Percentiles rank a stretch among this genome's conserved stretches.
These are phyloP conservation scores for Candida vartiovaarae DNA, from an alignment of 805 yeast genomes.

Conservation along the genomic window DNA sequence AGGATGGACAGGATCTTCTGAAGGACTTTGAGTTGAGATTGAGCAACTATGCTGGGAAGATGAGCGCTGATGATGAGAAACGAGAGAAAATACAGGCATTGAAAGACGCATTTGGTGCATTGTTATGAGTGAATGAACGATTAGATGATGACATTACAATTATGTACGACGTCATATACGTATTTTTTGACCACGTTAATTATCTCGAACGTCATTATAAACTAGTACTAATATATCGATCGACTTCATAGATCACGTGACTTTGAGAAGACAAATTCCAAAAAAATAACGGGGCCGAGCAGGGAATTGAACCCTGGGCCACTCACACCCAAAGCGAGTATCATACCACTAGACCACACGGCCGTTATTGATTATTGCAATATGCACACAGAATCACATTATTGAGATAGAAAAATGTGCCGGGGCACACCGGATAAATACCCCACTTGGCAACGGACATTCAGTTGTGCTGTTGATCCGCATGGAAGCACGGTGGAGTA, in stretches of 20 bases:
- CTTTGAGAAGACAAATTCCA: not conserved
- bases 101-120: constrained; percentile 14
- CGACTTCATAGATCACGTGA: no score
- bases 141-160: not conserved
- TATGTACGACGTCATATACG: no score
- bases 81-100: constrained; percentile 9
- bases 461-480: no score
- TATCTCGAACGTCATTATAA: no score
- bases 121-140: not conserved
- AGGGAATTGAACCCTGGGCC: constrained; percentile 16
- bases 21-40: constrained; percentile 12
- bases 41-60: constrained; percentile 13
- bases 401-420: no score
- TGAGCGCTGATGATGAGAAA: constrained; percentile 3
- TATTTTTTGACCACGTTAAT: no score
- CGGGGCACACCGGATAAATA: no score
- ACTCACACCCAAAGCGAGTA: constrained; percentile 10
- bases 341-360: constrained; percentile 7
- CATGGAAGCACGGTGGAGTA: no score
- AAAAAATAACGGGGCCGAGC: constrained; percentile 9
- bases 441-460: no score
- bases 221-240: no score
- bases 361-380: not conserved
- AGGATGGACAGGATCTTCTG: constrained; percentile 11
- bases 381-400: no score